These are phyloP conservation scores for Astragalus glycyphyllos DNA, from an alignment of 306 rosid species.

Conservation along the genomic window DNA sequence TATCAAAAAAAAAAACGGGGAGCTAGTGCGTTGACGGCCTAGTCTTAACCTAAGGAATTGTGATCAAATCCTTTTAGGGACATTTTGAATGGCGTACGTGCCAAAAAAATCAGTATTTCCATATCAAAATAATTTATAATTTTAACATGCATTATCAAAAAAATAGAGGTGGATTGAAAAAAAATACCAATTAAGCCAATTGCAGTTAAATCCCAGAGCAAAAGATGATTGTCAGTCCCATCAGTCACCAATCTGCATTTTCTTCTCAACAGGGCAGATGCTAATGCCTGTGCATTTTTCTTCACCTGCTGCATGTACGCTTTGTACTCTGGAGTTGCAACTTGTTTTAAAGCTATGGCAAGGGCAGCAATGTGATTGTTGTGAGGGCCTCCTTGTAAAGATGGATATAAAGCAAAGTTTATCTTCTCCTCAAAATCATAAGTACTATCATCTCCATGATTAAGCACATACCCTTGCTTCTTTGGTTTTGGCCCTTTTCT, in stretches of 20 bases:
- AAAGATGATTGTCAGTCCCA: constrained; percentile 87
- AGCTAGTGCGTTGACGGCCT: no score
- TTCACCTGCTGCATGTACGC: constrained; percentile 78
- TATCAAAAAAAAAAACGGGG: no score
- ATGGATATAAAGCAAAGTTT: constrained; percentile 76
- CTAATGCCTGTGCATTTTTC: constrained; percentile 88
- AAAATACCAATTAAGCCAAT: constrained; percentile 68
- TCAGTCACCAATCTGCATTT: constrained; percentile 84
- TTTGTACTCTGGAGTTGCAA: constrained; percentile 76
- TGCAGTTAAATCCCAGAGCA: constrained; percentile 88
- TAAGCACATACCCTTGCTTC: constrained; percentile 59
- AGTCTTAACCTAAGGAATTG: no score
- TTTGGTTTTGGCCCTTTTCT: constrained; percentile 67
- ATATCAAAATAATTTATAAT: constrained; percentile 12
- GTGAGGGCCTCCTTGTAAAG: constrained; percentile 94
- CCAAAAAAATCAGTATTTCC: not conserved
- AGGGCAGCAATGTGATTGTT: constrained; percentile 89
- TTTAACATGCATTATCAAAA: not conserved
- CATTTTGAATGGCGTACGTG: no score
- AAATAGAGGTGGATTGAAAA: constrained; percentile 9
- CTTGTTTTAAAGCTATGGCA: constrained; percentile 82
- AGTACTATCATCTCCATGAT: constrained; percentile 55
- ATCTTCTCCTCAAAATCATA: constrained; percentile 83
- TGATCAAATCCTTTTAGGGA: no score
- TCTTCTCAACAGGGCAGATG: constrained; percentile 75